Evolutionary conservation across 768 basidiomycete species (phyloP).

Genomic region (Gautieria morchelliformis): DNA sequence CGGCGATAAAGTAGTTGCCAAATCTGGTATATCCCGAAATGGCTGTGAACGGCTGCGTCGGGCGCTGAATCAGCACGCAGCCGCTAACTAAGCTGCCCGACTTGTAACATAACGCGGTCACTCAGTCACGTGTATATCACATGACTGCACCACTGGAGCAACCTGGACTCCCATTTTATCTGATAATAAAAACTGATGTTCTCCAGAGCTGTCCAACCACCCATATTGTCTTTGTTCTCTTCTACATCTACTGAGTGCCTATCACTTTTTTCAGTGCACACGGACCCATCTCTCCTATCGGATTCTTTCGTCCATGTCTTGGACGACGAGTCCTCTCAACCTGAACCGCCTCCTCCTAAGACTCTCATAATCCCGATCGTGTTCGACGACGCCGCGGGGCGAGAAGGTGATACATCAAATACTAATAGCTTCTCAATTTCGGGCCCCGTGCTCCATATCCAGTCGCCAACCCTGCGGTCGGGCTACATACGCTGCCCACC

Average conservation of each 20-base stretch:
- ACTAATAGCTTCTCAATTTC: constrained; percentile 29
- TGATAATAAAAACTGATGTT: constrained; percentile 34
- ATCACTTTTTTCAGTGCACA: constrained; percentile 38
- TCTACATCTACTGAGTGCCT: constrained; percentile 59
- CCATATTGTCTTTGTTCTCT: constrained; percentile 64
- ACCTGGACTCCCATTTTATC: no score
- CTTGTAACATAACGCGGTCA: no score
- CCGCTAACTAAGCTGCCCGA: no score
- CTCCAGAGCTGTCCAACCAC: constrained; percentile 46
- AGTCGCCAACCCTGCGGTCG: constrained; percentile 60
- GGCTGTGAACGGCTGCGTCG: no score
- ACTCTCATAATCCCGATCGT: constrained; percentile 29
- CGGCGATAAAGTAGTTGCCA: no score
- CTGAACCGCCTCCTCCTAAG: constrained; percentile 37
- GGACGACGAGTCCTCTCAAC: constrained; percentile 43
- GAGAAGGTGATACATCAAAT: constrained; percentile 12
- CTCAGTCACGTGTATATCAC: no score
- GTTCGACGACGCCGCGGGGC: constrained; percentile 12
- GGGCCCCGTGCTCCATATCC: constrained; percentile 70
- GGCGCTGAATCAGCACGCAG: no score
- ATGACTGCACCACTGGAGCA: no score
- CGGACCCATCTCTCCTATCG: constrained; percentile 40
- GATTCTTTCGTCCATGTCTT: constrained; percentile 62
- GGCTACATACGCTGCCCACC: constrained; percentile 63
- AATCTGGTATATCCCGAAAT: no score